Evolutionary conservation across 352 stramenopile species (phyloP), one percentile per base, ranked within the genome.

Genomic region (Phytophthora lateralis): DNA sequence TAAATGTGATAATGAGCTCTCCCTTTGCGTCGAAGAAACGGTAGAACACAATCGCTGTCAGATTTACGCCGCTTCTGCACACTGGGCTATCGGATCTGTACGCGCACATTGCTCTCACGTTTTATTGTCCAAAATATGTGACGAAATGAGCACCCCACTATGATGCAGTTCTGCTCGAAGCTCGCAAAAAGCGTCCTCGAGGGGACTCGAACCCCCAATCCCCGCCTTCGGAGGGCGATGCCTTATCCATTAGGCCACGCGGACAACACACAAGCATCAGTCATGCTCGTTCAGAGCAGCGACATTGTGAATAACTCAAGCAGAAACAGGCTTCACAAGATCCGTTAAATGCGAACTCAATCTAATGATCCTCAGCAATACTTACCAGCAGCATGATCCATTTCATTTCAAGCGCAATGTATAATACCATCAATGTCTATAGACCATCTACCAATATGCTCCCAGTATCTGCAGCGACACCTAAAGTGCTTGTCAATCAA

Each of bases 201-300:
- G 48, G 57, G 57, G 49, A 65, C 48, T 65, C 57, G 57, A 65
- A 65, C 57, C 57, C 56, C 57, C 56, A 65, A 65, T 65, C 57
- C 57, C 57, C 57, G 39, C 57, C 57, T 65, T 65, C 57, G 57
- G 57, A 65, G 48, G 48, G 49, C 47, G 49, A 65, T 65, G 57
- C 49, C 57, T 65, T 65, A 54, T 65, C 48, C 49, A 60, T 65
- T 65, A 60, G 57, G 57, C 58, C 58, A 55, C 58, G 58, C 49
- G 50, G 58, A 66, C 58, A 39, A 1, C 17, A 44, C 39, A 58
- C 8, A 0, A n/a, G 0, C 8, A 20, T 24, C 38, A 35, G 26
- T 58, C 37, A 47, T 50, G 0, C n/a, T 52, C 7, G 39, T 18
- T 15, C 24, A 64, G 8, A 59, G 38, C 38, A 58, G 15, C 14